A percentile compares a stretch with the other conserved stretches of the same genome.
Evolutionary conservation across 2,329 filamentous ascomycete species (phyloP).

Genomic region (Thermoascus crustaceus): DNA sequence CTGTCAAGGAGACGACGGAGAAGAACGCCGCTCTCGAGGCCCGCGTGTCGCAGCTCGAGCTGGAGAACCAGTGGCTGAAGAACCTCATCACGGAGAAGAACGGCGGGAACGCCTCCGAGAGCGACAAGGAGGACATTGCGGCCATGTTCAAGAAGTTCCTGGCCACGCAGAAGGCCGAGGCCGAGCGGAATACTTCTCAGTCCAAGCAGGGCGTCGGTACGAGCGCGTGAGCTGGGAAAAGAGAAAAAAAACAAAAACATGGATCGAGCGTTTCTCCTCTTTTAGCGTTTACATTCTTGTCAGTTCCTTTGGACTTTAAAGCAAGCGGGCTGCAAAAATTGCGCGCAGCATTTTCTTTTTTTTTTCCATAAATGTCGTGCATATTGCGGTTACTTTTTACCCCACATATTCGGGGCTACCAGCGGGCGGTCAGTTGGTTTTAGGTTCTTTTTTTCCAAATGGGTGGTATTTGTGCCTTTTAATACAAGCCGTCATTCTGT

Average conservation of each 20-base stretch:
- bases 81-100: constrained; percentile 77
- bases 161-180: constrained; percentile 24
- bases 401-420: no score
- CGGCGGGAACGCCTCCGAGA: constrained; percentile 31
- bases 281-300: not conserved
- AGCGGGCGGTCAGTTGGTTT: no score
- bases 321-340: no score
- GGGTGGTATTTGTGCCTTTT: no score
- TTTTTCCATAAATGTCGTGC: no score
- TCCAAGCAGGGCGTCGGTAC: constrained; percentile 29
- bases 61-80: constrained; percentile 75
- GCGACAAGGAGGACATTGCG: constrained; percentile 34
- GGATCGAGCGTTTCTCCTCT: not conserved
- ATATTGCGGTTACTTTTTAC: no score
- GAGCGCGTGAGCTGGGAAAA: constrained; percentile 13
- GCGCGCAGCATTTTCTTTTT: no score
- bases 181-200: constrained; percentile 19
- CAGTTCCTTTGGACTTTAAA: no score
- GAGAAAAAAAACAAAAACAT: constrained; percentile 9
- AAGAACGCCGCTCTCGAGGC: constrained; percentile 67
- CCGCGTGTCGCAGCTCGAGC: constrained; percentile 68
- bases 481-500: no score
- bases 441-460: no score
- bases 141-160: constrained; percentile 35
- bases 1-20: constrained; percentile 73